Evolutionary conservation across 2,329 filamentous ascomycete genomes (phyloP).

Genomic region (Kalmusia sp.): DNA sequence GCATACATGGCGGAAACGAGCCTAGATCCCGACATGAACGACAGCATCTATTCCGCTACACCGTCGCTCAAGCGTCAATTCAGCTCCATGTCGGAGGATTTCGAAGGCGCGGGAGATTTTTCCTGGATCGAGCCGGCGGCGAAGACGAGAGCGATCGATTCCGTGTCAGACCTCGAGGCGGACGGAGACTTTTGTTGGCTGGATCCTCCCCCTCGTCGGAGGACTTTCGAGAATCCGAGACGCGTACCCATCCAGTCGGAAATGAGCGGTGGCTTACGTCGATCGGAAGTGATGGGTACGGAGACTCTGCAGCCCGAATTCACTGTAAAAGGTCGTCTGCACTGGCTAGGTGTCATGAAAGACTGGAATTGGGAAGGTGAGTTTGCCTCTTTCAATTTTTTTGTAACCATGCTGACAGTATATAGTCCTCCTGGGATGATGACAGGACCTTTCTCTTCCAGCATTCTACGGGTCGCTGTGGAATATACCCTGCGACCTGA

Average conservation of each 20-base stretch:
- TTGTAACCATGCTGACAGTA: conserved; percentile 12
- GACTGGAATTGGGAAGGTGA: conserved; percentile 77
- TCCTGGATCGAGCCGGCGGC: conserved; percentile 25
- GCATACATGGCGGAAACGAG: conserved; percentile 49
- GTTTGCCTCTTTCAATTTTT: conserved; percentile 27
- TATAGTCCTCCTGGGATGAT: conserved; percentile 32
- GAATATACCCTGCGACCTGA: no score
- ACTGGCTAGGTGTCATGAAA: conserved; percentile 76
- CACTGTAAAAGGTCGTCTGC: conserved; percentile 69
- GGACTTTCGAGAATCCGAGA: conserved; percentile 22
- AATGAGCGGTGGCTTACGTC: conserved; percentile 33
- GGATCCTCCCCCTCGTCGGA: conserved; percentile 29
- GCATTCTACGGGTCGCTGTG: no score
- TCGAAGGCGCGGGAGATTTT: conserved; percentile 15
- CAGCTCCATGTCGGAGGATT: conserved; percentile 25
- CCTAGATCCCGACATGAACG: neutral
- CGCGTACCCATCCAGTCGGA: conserved; percentile 26
- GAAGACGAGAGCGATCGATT: conserved; percentile 33
- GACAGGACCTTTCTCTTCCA: neutral
- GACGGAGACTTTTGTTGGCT: conserved; percentile 27
- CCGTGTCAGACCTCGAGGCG: neutral
- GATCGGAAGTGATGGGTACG: conserved; percentile 19
- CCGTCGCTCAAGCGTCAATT: conserved; percentile 32
- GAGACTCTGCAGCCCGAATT: conserved; percentile 63
- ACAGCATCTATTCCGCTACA: conserved; percentile 15